Evolutionary conservation across 371 early-diverging fungal genomes (phyloP).

Genomic region (Synchytrium microbalum): DNA sequence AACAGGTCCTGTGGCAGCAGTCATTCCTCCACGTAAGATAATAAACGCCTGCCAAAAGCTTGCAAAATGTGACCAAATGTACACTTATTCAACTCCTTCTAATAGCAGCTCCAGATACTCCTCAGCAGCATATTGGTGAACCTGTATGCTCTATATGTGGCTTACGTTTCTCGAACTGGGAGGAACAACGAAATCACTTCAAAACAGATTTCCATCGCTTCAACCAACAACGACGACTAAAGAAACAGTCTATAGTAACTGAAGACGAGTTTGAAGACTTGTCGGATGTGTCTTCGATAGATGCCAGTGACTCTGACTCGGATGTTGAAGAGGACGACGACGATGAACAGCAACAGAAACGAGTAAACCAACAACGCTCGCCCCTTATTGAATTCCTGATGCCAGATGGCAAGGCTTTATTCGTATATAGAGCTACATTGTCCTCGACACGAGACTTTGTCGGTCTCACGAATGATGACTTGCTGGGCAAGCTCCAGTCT

Average conservation of each 20-base stretch:
- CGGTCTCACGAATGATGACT: too few relatives aligned
- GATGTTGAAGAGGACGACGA: constrained; percentile 7
- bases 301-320: neutral
- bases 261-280: constrained; percentile 12
- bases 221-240: constrained; percentile 73
- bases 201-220: constrained; percentile 92
- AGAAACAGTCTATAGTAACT: constrained; percentile 12
- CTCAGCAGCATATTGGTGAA: too few relatives aligned
- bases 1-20: too few relatives aligned
- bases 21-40: too few relatives aligned
- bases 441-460: too few relatives aligned
- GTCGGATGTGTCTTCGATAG: neutral
- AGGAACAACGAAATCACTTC: constrained; percentile 75
- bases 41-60: too few relatives aligned
- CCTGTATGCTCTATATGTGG: constrained; percentile 52
- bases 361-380: constrained; percentile 12
- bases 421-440: too few relatives aligned
- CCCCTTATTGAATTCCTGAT: constrained; percentile 26
- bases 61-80: too few relatives aligned
- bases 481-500: too few relatives aligned
- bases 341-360: constrained; percentile 5
- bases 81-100: too few relatives aligned
- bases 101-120: too few relatives aligned
- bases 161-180: constrained; percentile 57
- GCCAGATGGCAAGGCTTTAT: constrained; percentile 1